These are phyloP conservation scores for Lanzia echinophila DNA, from an alignment of 2,329 filamentous ascomycete species.

Conservation along the genomic window DNA sequence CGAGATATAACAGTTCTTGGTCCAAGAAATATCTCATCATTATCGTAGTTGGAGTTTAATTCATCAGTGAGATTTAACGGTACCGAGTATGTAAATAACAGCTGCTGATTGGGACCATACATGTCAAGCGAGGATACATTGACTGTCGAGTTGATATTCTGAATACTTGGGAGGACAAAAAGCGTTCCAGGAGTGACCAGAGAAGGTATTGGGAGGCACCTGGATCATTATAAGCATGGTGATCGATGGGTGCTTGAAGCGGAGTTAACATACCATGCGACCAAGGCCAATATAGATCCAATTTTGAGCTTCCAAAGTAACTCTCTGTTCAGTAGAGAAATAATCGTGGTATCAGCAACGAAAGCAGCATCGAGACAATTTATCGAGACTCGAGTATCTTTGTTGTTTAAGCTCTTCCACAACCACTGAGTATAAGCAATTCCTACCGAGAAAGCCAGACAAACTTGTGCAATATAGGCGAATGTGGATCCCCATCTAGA, in stretches of 20 bases:
- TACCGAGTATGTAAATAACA: conserved; percentile 10
- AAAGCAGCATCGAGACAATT: conserved; percentile 15
- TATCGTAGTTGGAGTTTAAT: not conserved
- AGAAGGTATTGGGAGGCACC: conserved; percentile 5
- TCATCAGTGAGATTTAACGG: not conserved
- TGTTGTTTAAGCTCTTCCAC: conserved; percentile 13
- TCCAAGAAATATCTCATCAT: conserved; percentile 10
- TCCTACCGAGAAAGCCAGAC: conserved; percentile 10
- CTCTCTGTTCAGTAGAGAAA: conserved; percentile 12
- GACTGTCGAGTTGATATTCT: not conserved
- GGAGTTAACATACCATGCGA: conserved; percentile 10
- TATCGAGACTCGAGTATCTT: conserved; percentile 10
- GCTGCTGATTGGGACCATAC: not conserved
- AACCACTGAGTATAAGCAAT: conserved; percentile 16
- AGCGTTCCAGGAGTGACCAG: conserved; percentile 17
- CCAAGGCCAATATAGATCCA: conserved; percentile 10
- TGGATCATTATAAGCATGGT: not conserved
- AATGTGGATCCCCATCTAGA: conserved; percentile 15
- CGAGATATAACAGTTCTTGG: conserved; percentile 16
- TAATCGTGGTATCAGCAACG: conserved; percentile 3
- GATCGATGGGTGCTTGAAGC: not conserved
- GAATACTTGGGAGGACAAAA: conserved; percentile 9
- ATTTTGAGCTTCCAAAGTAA: conserved; percentile 15
- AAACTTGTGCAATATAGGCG: conserved; percentile 12
- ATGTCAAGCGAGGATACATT: conserved; percentile 8